phyloP scores from a whole-genome alignment of 2,329 filamentous ascomycete species.

The Tolypocladium ophioglossoides region DNA sequence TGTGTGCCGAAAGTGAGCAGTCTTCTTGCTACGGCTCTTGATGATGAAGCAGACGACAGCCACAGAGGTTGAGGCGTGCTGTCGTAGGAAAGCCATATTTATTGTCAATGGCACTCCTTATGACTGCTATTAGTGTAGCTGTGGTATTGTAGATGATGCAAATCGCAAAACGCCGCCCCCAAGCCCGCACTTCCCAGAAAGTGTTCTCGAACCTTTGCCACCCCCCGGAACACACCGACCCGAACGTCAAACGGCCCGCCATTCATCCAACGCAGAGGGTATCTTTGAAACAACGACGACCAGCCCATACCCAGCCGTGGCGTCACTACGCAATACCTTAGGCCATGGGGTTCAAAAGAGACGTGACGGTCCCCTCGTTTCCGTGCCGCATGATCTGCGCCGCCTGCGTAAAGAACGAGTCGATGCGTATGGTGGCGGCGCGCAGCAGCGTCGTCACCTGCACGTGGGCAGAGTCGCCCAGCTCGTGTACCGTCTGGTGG shows the following conservation, averaged over 20 bases:
- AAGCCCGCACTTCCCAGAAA: background rate
- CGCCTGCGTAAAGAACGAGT: constrained; percentile 29
- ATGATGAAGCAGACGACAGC: no score
- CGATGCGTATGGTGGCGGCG: constrained; percentile 24
- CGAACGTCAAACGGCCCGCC: background rate
- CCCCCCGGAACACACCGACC: background rate
- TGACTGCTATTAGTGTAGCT: background rate
- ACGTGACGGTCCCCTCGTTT: constrained; percentile 33
- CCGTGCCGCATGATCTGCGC: constrained; percentile 14
- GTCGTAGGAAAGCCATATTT: background rate
- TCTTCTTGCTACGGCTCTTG: no score
- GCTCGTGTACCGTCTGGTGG: constrained; percentile 23
- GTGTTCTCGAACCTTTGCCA: background rate
- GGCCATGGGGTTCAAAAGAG: constrained; percentile 39
- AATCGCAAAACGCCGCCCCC: background rate
- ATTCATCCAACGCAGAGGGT: background rate
- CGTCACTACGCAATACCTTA: constrained; percentile 19
- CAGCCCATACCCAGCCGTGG: constrained; percentile 9
- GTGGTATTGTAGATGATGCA: background rate
- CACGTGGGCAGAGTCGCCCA: constrained; percentile 18
- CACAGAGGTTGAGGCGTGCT: no score
- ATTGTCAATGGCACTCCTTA: background rate
- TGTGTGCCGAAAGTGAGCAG: background rate
- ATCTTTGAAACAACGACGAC: background rate
- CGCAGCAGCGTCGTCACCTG: constrained; percentile 21